Conservation (phyloP, 345 rosid genomes). For the Citrus sinensis region DVS_A1.0 CM039162.1:23014001-23014500, state of each 20-base stretch:
- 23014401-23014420: not conserved
- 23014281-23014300: not conserved
- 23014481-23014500: not conserved
- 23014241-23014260: not conserved
- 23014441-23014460: not conserved
- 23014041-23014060: not conserved
- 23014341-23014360: not conserved
- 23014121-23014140: not conserved
- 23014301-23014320: not conserved
- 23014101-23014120: not conserved
- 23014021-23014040: not conserved
- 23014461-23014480: not conserved
- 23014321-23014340: not conserved
- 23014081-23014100: not conserved
- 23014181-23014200: not conserved
- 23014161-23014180: not conserved
- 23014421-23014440: not conserved
- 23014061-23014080: not conserved
- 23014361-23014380: not conserved
- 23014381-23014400: not conserved
- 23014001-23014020: not conserved
- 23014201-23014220: not conserved
- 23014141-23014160: not conserved
- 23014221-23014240: not conserved
- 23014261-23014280: not conserved